Evolutionary conservation across 2,329 filamentous ascomycete genomes (phyloP).

Genomic region (Cytospora piceicola): DNA sequence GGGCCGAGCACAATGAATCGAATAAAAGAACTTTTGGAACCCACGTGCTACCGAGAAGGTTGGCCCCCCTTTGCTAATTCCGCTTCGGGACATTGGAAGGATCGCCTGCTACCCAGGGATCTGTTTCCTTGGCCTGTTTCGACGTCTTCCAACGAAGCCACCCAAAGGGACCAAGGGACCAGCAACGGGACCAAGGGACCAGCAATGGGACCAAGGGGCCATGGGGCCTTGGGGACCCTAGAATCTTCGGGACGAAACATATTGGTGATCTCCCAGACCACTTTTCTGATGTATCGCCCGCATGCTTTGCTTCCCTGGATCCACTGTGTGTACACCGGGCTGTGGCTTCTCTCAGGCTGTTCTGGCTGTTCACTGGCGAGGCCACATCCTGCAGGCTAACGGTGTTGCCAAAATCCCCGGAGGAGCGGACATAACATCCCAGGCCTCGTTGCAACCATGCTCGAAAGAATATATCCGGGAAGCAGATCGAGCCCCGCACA

Average conservation of each 20-base stretch:
- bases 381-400: neutral
- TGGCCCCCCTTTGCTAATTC: constrained; percentile 6
- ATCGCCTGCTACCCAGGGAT: neutral
- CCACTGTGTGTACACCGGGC: neutral
- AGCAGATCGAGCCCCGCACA: neutral
- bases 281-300: neutral
- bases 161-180: neutral
- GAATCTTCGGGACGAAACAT: neutral
- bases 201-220: neutral
- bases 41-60: neutral
- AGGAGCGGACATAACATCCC: neutral
- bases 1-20: constrained; percentile 7
- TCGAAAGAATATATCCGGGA: neutral
- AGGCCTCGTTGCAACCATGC: neutral
- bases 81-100: constrained; percentile 14
- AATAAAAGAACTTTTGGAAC: neutral
- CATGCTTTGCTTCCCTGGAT: neutral
- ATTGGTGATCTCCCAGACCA: neutral
- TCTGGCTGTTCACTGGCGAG: neutral
- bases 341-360: neutral
- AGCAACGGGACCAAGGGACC: neutral
- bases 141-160: constrained; percentile 8
- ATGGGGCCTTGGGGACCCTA: too few relatives aligned
- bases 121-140: constrained; percentile 9
- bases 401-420: neutral